A percentile compares a stretch with the other conserved stretches of the same genome.
phyloP scores from a whole-genome alignment of 2,329 filamentous ascomycete species.

The Monilinia aucupariae region DNA sequence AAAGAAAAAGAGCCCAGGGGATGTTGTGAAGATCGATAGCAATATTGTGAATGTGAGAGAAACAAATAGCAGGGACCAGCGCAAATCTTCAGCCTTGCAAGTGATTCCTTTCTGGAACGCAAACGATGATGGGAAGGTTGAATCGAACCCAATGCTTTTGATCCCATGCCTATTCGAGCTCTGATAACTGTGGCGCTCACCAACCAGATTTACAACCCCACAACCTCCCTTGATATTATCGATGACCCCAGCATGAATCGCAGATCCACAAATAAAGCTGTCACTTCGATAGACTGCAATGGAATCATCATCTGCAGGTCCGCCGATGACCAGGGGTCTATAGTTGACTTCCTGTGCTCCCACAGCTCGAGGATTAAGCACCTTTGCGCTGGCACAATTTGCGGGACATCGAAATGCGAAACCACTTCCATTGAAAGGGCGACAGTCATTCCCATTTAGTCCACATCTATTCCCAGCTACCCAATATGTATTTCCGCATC shows the following conservation, averaged over 20 bases:
- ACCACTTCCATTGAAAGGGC: constrained; percentile 65
- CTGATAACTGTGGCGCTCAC: constrained; percentile 58
- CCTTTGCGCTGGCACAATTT: constrained; percentile 59
- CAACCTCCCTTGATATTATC: constrained; percentile 69
- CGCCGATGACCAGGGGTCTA: constrained; percentile 61
- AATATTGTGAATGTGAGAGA: constrained; percentile 74
- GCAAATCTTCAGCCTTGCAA: constrained; percentile 67
- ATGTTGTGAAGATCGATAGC: constrained; percentile 75
- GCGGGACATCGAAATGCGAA: constrained; percentile 72
- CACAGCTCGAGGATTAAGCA: constrained; percentile 69
- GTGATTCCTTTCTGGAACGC: constrained; percentile 63
- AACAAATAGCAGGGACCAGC: constrained; percentile 79
- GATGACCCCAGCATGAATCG: constrained; percentile 77
- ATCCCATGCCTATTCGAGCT: constrained; percentile 68
- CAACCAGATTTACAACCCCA: constrained; percentile 70
- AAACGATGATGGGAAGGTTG: constrained; percentile 84
- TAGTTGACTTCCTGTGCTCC: constrained; percentile 64
- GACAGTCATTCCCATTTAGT: constrained; percentile 66
- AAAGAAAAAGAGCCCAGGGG: constrained; percentile 77
- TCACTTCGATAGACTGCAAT: constrained; percentile 73
- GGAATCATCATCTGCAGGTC: constrained; percentile 43
- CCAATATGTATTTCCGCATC: constrained; percentile 68
- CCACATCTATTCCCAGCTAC: constrained; percentile 65
- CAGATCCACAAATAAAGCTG: constrained; percentile 79
- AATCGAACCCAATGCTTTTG: constrained; percentile 70